A percentile compares a stretch with the other conserved stretches of the same genome.
Evolutionary conservation across 805 yeast species (phyloP).

Genomic region (Ogataea salicorniae): DNA sequence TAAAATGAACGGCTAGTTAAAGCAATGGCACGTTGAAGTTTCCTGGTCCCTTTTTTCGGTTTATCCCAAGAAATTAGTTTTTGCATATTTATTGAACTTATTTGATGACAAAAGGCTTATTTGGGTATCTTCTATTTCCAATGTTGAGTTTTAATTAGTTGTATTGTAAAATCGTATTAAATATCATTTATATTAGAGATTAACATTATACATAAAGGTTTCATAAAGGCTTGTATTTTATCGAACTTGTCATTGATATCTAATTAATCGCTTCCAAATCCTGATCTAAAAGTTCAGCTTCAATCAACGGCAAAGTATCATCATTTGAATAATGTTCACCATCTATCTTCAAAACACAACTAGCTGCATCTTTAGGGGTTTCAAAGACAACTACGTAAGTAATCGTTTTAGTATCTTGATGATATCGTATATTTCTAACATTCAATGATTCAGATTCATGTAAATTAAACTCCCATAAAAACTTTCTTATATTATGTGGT

Average conservation of each 20-base stretch:
- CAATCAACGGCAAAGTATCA: slow-evolving; percentile 22
- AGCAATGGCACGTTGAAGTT: slow-evolving; percentile 20
- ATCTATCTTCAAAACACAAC: slow-evolving; percentile 50
- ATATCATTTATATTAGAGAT: too few species aligned
- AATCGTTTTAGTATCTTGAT: slow-evolving; percentile 8
- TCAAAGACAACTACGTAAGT: slow-evolving; percentile 41
- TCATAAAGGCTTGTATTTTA: too few species aligned
- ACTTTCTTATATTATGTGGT: slow-evolving; percentile 29
- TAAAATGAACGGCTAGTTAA: slow-evolving; percentile 11
- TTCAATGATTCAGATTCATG: slow-evolving; percentile 22
- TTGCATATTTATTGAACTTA: too few species aligned
- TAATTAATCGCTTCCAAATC: background rate
- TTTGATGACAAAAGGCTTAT: too few species aligned
- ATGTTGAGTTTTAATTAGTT: too few species aligned
- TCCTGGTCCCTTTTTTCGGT: slow-evolving; percentile 16
- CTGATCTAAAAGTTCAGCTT: slow-evolving; percentile 30
- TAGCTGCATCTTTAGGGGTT: slow-evolving; percentile 38
- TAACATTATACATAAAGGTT: too few species aligned
- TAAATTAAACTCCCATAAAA: slow-evolving; percentile 48
- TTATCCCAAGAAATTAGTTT: slow-evolving; percentile 13
- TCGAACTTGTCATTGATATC: too few species aligned
- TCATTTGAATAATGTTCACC: slow-evolving; percentile 35
- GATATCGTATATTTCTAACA: slow-evolving; percentile 9
- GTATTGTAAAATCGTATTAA: too few species aligned
- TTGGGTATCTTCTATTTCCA: too few species aligned